Conservation (phyloP, 805 yeast genomes). For the Candida suzukii region DNA sequence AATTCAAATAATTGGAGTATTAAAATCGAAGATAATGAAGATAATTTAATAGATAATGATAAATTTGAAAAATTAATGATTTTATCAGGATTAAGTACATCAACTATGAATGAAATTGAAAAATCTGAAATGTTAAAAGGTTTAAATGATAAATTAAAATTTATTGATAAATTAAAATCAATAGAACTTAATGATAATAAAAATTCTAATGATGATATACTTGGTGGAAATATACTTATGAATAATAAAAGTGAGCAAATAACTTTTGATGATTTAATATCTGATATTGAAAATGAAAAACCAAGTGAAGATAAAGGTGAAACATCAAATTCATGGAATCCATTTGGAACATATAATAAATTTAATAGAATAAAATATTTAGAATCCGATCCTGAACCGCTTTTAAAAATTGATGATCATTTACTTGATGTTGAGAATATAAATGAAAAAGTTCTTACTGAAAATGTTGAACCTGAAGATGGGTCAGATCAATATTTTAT, state of each 20-base stretch:
- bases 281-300: constrained; percentile 11
- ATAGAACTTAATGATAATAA: constrained; percentile 8
- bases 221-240: constrained; percentile 18
- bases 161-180: constrained; percentile 38
- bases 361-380: background rate
- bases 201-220: background rate
- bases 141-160: constrained; percentile 41
- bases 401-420: no score
- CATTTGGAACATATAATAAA: constrained; percentile 15
- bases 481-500: constrained; percentile 31
- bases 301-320: constrained; percentile 33
- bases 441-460: no score
- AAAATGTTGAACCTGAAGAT: no score
- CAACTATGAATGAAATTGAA: constrained; percentile 17
- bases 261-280: constrained; percentile 24
- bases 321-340: constrained; percentile 32
- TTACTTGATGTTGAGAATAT: background rate
- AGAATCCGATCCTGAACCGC: no score
- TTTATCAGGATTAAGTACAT: constrained; percentile 41
- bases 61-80: constrained; percentile 29
- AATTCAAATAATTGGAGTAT: constrained; percentile 1
- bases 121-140: constrained; percentile 24
- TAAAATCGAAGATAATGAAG: constrained; percentile 4
- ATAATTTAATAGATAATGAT: constrained; percentile 6
- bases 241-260: constrained; percentile 20